Evolutionary conservation across 192 early-diverging fungal species (phyloP), one percentile per base, ranked within the genome.

Genomic region (Backusella westeae): DNA sequence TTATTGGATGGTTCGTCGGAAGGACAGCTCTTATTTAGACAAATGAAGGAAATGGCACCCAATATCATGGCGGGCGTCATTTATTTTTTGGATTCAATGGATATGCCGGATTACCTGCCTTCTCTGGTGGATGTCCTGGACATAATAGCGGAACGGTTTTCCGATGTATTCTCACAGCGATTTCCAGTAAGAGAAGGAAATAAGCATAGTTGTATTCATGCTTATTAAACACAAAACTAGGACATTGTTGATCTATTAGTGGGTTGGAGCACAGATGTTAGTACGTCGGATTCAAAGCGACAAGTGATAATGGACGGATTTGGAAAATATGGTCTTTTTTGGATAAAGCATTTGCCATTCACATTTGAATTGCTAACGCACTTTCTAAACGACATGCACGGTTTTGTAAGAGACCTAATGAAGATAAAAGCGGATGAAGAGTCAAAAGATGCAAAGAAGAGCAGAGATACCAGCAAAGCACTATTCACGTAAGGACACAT

Each of bases 201-300:
- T 9, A 32, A n/a, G 36, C 19, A 19, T 1, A 5, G 1, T 3
- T 63, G 14, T 29, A 63, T 29, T 10, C 42, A 4, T 12, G 12
- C 15, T 14, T 7, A 23, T 23, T 59, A 59, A 23, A 59, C 10
- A 12, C 21, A 23, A 26, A 10, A 63, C 1, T 79, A 89, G 84
- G 82, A 81, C 44, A 82, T 93, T 66, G 77, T 93, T 52, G 89
- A 92, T 83, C 77, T 92, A 29, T 83, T 94, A 19, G 85, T 93
- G 29, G 92, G 90, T 12, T 93, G 93, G 92, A 77, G 87, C 73
- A 84, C 91, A 39, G 91, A 93, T 77, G 75, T 80, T n/a, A 69
- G 71, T 14, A 73, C 89, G 0, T 79, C 82, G 1, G 82, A 78
- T 38, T 34, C 71, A 7, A 77, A 89, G 9, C 76, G 82, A 63